These are phyloP conservation scores for Malassezia restricta DNA, from an alignment of 1,284 basidiomycete species.

Conservation along the genomic window DNA sequence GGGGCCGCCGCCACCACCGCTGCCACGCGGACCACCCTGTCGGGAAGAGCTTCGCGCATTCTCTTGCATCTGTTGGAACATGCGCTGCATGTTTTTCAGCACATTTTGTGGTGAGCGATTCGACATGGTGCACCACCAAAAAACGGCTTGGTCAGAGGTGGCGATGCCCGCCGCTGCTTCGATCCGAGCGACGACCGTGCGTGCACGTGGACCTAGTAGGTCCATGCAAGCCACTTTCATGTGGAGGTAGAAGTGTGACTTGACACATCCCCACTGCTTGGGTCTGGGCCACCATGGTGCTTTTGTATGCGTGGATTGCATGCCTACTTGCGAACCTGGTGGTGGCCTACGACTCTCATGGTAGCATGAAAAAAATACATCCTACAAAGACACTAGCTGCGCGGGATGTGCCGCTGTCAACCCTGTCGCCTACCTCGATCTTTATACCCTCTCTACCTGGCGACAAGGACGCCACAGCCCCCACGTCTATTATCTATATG, in stretches of 20 bases:
- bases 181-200: too few relatives aligned
- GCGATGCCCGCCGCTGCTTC: too few relatives aligned
- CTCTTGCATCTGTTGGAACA: conserved; percentile 22
- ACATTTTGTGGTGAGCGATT: conserved; percentile 11
- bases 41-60: conserved; percentile 15
- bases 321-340: too few relatives aligned
- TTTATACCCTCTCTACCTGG: neutral
- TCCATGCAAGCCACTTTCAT: too few relatives aligned
- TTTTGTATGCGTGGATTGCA: too few relatives aligned
- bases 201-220: too few relatives aligned
- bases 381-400: neutral
- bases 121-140: conserved; percentile 4
- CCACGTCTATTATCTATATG: conserved; percentile 4
- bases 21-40: conserved; percentile 16
- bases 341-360: too few relatives aligned
- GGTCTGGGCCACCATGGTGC: too few relatives aligned
- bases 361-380: too few relatives aligned
- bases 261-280: too few relatives aligned
- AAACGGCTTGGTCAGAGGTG: too few relatives aligned
- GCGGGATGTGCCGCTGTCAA: neutral
- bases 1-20: conserved; percentile 45
- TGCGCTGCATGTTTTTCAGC: conserved; percentile 16
- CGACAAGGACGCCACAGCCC: neutral
- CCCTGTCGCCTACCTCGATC: neutral
- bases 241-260: too few relatives aligned